Evolutionary conservation across 306 rosid genomes (phyloP), one percentile per base, ranked within the genome.

Genomic region (Corylus heterophylla): DNA sequence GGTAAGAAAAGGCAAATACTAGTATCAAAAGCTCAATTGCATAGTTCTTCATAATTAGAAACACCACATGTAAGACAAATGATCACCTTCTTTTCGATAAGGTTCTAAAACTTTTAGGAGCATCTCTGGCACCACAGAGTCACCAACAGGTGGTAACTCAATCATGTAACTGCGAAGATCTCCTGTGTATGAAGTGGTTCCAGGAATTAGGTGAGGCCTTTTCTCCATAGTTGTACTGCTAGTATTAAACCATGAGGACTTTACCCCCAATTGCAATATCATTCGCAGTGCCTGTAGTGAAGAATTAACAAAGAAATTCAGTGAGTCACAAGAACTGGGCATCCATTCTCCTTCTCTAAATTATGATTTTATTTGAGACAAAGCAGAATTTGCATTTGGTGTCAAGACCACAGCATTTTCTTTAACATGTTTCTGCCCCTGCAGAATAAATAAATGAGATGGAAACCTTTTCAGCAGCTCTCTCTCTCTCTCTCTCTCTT

Each of bases 201-300:
- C 97, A 39, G 98, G 93, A 81, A 90, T 81, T 54, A 74, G 84
- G 86, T 90, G 97, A 79, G 96, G 98, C 78, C 97, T 87, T 90
- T 89, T 93, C 50, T 82, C 80, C 74, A 95, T 72, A 78, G 82
- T 82, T 20, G 96, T 92, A 84, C 97, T 90, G 74, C 90, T 80
- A 55, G 97, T 94, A 85, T 94, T 94, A 87, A 94, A 95, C 99
- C 99, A 95, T 66, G 96, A 88, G 51, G 98, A 97, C 80, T 86
- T 89, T 84, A 95, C 97, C 55, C 99, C 97, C 83, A 93, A 87
- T 83, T 95, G 99, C 89, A 95, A 87, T 80, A 95, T 90, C 97
- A 90, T 91, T 80, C 96, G 89, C 70, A 95, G 80, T 44, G 98
- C 99, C 99, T 95, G 94, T 56, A 63, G 71, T 72, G 82, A 51